phyloP scores from a whole-genome alignment of 768 basidiomycete genomes.

The Kwoniella dejecticola region DNA sequence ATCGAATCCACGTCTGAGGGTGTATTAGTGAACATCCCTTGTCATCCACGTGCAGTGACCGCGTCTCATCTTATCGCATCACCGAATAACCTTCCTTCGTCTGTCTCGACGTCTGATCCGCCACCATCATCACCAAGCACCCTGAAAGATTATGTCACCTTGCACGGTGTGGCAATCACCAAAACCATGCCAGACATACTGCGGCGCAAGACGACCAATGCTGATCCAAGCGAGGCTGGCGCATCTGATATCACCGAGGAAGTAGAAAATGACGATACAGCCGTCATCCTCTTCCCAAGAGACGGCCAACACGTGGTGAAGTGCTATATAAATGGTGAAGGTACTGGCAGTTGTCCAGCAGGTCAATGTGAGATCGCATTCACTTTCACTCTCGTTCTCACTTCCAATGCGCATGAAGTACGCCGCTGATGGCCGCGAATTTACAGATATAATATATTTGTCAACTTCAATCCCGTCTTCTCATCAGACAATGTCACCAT shows the following conservation, averaged over 20 bases:
- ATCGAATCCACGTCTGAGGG: constrained; percentile 18
- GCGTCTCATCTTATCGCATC: constrained; percentile 38
- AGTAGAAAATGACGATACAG: constrained; percentile 45
- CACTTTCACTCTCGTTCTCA: no score
- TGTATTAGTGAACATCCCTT: constrained; percentile 30
- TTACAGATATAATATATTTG: constrained; percentile 25
- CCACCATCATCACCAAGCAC: neutral
- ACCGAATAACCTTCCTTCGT: constrained; percentile 31
- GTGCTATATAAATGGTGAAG: constrained; percentile 52
- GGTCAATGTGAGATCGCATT: constrained; percentile 57
- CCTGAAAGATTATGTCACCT: constrained; percentile 15
- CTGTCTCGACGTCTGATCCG: neutral
- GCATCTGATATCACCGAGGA: no score
- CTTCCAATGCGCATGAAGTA: no score
- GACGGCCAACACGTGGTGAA: constrained; percentile 37
- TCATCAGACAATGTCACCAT: neutral
- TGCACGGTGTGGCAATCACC: constrained; percentile 46
- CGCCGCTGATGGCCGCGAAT: no score
- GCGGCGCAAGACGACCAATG: neutral
- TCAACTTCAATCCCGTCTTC: neutral
- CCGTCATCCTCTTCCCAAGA: constrained; percentile 52
- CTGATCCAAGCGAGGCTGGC: neutral
- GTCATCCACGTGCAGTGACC: constrained; percentile 39
- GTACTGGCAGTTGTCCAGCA: constrained; percentile 53
- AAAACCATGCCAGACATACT: constrained; percentile 26